These are phyloP conservation scores for Atkinsonella hypoxylon DNA, from an alignment of 2,329 filamentous ascomycete species.

Conservation along the genomic window DNA sequence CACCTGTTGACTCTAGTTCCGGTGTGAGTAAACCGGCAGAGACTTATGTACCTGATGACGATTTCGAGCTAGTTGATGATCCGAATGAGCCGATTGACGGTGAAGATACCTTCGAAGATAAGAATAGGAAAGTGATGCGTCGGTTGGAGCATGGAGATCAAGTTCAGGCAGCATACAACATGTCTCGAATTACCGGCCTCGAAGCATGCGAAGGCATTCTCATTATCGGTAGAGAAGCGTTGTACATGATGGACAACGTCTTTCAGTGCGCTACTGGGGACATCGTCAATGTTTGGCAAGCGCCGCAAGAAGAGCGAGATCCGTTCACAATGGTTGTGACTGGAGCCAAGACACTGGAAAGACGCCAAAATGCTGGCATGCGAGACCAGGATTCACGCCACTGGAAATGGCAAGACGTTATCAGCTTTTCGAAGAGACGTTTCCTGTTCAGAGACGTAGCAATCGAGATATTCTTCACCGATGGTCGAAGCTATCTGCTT, in stretches of 20 bases:
- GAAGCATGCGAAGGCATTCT: slow-evolving; percentile 90
- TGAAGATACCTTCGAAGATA: slow-evolving; percentile 79
- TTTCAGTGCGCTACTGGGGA: slow-evolving; percentile 93
- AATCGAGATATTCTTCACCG: slow-evolving; percentile 94
- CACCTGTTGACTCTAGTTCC: slow-evolving; percentile 13
- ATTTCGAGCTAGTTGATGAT: slow-evolving; percentile 92
- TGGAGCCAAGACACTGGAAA: slow-evolving; percentile 48
- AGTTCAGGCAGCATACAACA: slow-evolving; percentile 88
- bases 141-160: slow-evolving; percentile 82
- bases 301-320: slow-evolving; percentile 81
- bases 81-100: slow-evolving; percentile 70
- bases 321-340: slow-evolving; percentile 92
- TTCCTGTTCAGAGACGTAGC: slow-evolving; percentile 94
- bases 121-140: slow-evolving; percentile 95
- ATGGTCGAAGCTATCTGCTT: slow-evolving; percentile 87
- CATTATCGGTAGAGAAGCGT: slow-evolving; percentile 79
- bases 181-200: slow-evolving; percentile 85
- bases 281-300: slow-evolving; percentile 93
- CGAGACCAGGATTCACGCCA: slow-evolving; percentile 70
- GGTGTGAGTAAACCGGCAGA: slow-evolving; percentile 12
- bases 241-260: slow-evolving; percentile 94
- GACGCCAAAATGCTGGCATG: slow-evolving; percentile 40
- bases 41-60: slow-evolving; percentile 54
- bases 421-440: slow-evolving; percentile 89
- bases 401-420: slow-evolving; percentile 90